Percentiles rank a stretch among this genome's conserved stretches.
phyloP scores from a whole-genome alignment of 805 yeast genomes.

The Saturnispora bothae region DNA sequence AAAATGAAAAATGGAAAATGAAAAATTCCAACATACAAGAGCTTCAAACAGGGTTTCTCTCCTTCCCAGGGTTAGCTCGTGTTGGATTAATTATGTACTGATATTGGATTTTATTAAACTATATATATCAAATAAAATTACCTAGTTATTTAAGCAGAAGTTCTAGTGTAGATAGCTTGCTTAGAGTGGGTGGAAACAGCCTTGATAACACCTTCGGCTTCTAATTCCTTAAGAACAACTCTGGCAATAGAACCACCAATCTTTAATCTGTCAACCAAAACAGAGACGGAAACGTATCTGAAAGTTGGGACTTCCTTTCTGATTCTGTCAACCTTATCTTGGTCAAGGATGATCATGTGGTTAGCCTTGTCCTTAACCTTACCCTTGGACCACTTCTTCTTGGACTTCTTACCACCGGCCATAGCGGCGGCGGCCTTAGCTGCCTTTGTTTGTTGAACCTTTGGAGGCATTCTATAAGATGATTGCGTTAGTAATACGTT shows the following conservation, averaged over 20 bases:
- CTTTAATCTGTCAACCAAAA: slow-evolving; percentile 98
- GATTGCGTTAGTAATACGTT: slow-evolving; percentile 14
- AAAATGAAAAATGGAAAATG: not conserved
- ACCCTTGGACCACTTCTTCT: slow-evolving; percentile 99
- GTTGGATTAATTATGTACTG: not conserved
- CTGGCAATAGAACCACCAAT: slow-evolving; percentile 98
- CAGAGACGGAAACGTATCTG: slow-evolving; percentile 97
- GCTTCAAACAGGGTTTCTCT: not conserved
- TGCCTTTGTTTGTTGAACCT: slow-evolving; percentile 97
- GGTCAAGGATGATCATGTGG: slow-evolving; percentile 94
- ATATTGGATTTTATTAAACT: slow-evolving; percentile 7
- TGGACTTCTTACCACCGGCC: slow-evolving; percentile 99
- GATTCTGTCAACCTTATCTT: slow-evolving; percentile 98
- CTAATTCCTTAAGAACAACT: slow-evolving; percentile 93
- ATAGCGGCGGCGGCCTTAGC: slow-evolving; percentile 99
- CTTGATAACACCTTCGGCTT: slow-evolving; percentile 88
- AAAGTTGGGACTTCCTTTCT: slow-evolving; percentile 98
- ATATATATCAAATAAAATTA: slow-evolving; percentile 6
- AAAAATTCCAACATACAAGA: not conserved
- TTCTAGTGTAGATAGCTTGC: slow-evolving; percentile 92
- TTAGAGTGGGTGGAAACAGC: slow-evolving; percentile 91
- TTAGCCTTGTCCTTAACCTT: slow-evolving; percentile 99
- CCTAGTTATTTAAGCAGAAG: slow-evolving; percentile 43
- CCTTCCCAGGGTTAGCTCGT: no score
- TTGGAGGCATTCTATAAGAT: slow-evolving; percentile 80